A percentile compares a stretch with the other conserved stretches of the same genome.
These are phyloP conservation scores for Quercus parvula DNA, from an alignment of 306 rosid species.

Conservation along the genomic window DNA sequence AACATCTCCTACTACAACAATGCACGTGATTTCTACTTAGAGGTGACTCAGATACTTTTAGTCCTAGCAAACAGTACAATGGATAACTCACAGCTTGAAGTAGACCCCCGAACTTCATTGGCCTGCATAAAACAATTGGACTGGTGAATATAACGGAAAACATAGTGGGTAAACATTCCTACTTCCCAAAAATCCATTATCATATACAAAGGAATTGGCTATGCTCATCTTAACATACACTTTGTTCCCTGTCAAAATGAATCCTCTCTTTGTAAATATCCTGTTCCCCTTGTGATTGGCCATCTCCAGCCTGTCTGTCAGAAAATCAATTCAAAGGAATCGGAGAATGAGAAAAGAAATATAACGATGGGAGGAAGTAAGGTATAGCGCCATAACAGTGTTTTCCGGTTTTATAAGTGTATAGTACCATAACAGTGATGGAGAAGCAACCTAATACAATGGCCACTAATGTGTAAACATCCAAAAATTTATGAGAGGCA, in stretches of 20 bases:
- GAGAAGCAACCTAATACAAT: background rate
- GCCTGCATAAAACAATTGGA: slow-evolving; percentile 39
- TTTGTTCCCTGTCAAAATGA: slow-evolving; percentile 35
- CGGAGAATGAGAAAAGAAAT: slow-evolving; percentile 21
- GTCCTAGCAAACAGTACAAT: slow-evolving; percentile 5
- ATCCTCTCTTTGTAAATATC: slow-evolving; percentile 37
- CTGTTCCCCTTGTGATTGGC: slow-evolving; percentile 31
- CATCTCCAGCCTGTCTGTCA: slow-evolving; percentile 55
- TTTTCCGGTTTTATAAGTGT: background rate
- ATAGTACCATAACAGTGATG: slow-evolving; percentile 9
- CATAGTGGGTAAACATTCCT: background rate
- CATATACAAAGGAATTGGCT: slow-evolving; percentile 9
- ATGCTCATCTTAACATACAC: slow-evolving; percentile 40
- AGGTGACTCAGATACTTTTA: slow-evolving; percentile 14
- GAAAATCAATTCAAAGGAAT: slow-evolving; percentile 33
- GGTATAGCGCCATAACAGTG: slow-evolving; percentile 12
- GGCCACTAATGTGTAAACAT: background rate
- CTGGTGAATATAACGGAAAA: slow-evolving; percentile 13
- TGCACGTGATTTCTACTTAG: slow-evolving; percentile 5
- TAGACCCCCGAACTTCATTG: slow-evolving; percentile 43
- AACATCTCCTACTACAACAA: slow-evolving; percentile 9
- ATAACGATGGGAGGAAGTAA: slow-evolving; percentile 19
- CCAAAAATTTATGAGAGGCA: background rate
- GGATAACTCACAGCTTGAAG: slow-evolving; percentile 47
- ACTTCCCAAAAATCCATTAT: slow-evolving; percentile 8